Percentiles rank a stretch among this genome's conserved stretches.
phyloP scores from a whole-genome alignment of 169 alveolate genomes.

The Eimeria maxima region DNA sequence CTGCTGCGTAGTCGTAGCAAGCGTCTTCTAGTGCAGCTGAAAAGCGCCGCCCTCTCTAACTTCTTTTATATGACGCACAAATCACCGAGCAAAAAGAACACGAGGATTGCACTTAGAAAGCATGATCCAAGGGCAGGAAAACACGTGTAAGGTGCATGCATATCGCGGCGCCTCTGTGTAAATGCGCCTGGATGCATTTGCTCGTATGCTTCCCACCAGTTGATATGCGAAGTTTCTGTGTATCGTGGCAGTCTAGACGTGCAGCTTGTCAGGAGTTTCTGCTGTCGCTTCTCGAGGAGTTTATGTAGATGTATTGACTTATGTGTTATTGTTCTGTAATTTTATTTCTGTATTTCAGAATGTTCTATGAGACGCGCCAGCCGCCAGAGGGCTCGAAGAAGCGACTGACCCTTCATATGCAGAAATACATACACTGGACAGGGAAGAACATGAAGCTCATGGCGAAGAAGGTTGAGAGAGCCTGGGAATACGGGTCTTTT shows the following conservation, averaged over 20 bases:
- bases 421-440: conserved; percentile 82
- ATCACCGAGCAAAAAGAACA: conserved; percentile 90
- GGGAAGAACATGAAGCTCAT: conserved; percentile 90
- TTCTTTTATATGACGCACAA: conserved; percentile 89
- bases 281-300: no score
- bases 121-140: conserved; percentile 91
- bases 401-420: conserved; percentile 75
- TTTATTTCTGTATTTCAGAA: neutral
- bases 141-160: conserved; percentile 89
- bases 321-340: neutral
- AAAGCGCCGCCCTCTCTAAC: conserved; percentile 90
- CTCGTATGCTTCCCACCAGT: neutral
- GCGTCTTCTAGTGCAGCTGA: conserved; percentile 90
- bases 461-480: conserved; percentile 88
- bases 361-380: conserved; percentile 83
- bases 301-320: no score
- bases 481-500: conserved; percentile 92
- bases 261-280: neutral
- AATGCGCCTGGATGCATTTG: neutral
- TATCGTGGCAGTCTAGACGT: neutral
- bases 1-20: conserved; percentile 90
- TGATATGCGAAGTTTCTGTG: neutral
- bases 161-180: neutral
- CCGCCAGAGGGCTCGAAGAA: conserved; percentile 77
- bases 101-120: conserved; percentile 90